A percentile compares a stretch with the other conserved stretches of the same genome.
Conservation (phyloP, 2,329 filamentous ascomycete species). For the Penicillium paneum region DNA sequence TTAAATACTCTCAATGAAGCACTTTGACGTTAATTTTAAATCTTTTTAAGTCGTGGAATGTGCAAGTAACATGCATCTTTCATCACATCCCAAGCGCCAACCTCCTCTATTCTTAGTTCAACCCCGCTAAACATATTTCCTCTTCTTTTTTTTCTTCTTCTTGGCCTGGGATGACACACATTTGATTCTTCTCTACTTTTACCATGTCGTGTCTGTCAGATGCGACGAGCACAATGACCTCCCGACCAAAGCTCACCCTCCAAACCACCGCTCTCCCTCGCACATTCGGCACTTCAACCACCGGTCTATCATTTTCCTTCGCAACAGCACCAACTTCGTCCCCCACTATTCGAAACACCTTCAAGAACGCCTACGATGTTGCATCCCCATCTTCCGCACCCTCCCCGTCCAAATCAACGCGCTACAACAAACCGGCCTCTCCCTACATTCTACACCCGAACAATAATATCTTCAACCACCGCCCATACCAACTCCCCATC, state of each 20-base stretch:
- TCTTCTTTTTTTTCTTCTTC: neutral
- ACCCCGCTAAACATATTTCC: constrained; percentile 10
- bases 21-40: no score
- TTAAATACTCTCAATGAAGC: neutral
- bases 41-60: no score
- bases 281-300: constrained; percentile 54
- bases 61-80: neutral
- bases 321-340: constrained; percentile 50
- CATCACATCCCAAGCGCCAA: constrained; percentile 19
- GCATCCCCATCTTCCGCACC: constrained; percentile 39
- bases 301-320: constrained; percentile 52
- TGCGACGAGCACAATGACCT: constrained; percentile 22
- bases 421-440: constrained; percentile 30
- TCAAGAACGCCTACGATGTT: constrained; percentile 57
- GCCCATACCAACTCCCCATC: constrained; percentile 43
- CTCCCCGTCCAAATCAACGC: constrained; percentile 31
- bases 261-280: constrained; percentile 53
- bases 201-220: constrained; percentile 24
- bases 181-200: constrained; percentile 7
- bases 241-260: constrained; percentile 59
- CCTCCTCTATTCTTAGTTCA: constrained; percentile 21
- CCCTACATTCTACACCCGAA: constrained; percentile 24
- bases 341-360: constrained; percentile 60
- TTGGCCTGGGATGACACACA: constrained; percentile 11
- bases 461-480: constrained; percentile 17